Base-by-base conservation (phyloP, 2,329 filamentous ascomycete species). In the Colletotrichum filicis region DNA sequence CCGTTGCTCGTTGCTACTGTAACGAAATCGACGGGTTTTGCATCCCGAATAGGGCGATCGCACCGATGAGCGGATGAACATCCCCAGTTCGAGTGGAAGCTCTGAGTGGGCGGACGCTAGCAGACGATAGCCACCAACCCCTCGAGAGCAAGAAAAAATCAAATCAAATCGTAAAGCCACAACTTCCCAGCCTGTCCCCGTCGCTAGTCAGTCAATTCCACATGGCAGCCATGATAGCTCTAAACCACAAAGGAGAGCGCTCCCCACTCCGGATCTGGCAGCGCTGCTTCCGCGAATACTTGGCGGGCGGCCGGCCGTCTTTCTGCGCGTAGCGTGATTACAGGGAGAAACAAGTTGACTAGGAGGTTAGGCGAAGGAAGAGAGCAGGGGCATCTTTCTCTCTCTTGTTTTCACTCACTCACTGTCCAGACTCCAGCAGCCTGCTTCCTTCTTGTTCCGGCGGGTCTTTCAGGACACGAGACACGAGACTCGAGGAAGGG, bases 201-300 rank as follows among this genome's bases (percentile, higher is more conserved):
- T 60, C 12, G 53, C 66, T 60, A 69, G 59, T 64, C 66, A 60
- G 53, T 30, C 42, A 49, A 64, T 74, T 52, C 73, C 73, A 74
- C 73, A 74, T 74, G 73, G 73, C 73, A 74, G 70, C 73, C 73
- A 73, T 73, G 73, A 66, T 66, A 65, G 72, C 57, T 63, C 68
- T 66, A 61, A 71, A 32, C 70, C 42, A 26, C 60, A 65, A 55
- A 37, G 30, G 66, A 68, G 30, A 28, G n/a, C 12, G n/a, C 66
- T 69, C 66, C 59, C 70, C 70, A 73, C 70, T 28, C 59, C 70
- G 70, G 70, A 73, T 73, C 70, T 73, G 59, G 55, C 66, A 69
- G 32, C 46, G 22, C 37, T 68, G 59, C 64, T 74, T 74, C 72
- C 72, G 63, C 68, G 72, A 64, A 61, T 28, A 35, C 70, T 73